Percentiles rank a stretch among this genome's conserved stretches.
phyloP scores from a whole-genome alignment of 192 early-diverging fungal genomes.

The Kickxella alabastrina region DNA sequence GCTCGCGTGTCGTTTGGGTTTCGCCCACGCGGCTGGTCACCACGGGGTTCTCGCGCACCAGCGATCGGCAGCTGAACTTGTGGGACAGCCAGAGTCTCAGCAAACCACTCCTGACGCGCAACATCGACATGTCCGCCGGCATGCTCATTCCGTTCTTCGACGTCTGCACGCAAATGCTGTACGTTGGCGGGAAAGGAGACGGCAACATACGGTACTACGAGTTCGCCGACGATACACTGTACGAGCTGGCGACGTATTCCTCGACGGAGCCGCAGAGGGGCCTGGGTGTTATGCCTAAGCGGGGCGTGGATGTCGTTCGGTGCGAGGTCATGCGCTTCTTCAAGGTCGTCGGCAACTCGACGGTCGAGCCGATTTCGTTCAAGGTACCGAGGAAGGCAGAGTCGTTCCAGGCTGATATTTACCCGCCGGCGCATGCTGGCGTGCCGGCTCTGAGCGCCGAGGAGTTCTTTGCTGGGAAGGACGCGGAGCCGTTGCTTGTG shows the following conservation, averaged over 20 bases:
- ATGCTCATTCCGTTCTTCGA: slow-evolving; percentile 98
- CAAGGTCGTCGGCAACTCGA: slow-evolving; percentile 78
- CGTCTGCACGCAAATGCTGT: slow-evolving; percentile 83
- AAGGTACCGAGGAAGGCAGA: slow-evolving; percentile 94
- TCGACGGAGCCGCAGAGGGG: slow-evolving; percentile 92
- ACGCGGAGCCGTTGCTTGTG: slow-evolving; percentile 62
- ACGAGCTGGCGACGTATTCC: slow-evolving; percentile 82
- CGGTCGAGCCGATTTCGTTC: slow-evolving; percentile 95
- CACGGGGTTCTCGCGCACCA: slow-evolving; percentile 91
- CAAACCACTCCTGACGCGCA: slow-evolving; percentile 68
- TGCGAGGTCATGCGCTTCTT: slow-evolving; percentile 91
- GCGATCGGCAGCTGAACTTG: slow-evolving; percentile 90
- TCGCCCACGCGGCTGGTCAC: slow-evolving; percentile 81
- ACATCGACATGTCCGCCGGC: slow-evolving; percentile 90
- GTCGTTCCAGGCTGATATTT: slow-evolving; percentile 94
- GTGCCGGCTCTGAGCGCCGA: slow-evolving; percentile 83
- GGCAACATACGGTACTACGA: slow-evolving; percentile 99
- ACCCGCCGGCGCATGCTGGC: slow-evolving; percentile 79
- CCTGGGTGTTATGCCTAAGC: slow-evolving; percentile 89
- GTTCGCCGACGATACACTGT: slow-evolving; percentile 91
- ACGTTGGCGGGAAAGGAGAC: slow-evolving; percentile 96
- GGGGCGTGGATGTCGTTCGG: slow-evolving; percentile 77
- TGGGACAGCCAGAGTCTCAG: slow-evolving; percentile 75
- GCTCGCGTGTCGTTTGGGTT: slow-evolving; percentile 88
- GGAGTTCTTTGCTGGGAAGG: slow-evolving; percentile 88